Conservation (phyloP, 2,329 filamentous ascomycete species). For the Fusarium paranaense region DNA sequence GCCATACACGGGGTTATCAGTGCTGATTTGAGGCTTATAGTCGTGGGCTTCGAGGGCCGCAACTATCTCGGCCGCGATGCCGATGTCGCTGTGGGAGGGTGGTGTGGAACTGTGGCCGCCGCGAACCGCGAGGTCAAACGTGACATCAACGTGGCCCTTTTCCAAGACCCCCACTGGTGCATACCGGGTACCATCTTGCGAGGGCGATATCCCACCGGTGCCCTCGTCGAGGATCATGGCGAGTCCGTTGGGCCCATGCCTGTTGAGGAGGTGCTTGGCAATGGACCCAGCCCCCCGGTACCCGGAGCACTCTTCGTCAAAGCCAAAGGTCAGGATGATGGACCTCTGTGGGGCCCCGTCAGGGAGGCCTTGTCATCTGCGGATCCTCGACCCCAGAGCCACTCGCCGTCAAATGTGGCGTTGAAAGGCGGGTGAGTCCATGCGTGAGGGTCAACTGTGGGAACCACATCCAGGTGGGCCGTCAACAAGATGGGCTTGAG, state of each 20-base stretch:
- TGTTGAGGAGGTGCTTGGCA: constrained; percentile 59
- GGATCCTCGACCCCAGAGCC: constrained; percentile 57
- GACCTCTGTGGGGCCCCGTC: constrained; percentile 63
- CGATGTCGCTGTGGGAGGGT: constrained; percentile 75
- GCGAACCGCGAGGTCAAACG: constrained; percentile 65
- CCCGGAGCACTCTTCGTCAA: constrained; percentile 74
- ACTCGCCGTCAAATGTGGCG: constrained; percentile 56
- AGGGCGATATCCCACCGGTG: constrained; percentile 65
- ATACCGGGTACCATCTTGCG: constrained; percentile 56
- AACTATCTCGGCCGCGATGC: constrained; percentile 74
- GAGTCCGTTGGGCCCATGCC: constrained; percentile 67
- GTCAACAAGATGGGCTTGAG: constrained; percentile 58
- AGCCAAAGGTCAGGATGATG: constrained; percentile 71
- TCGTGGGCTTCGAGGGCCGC: constrained; percentile 68
- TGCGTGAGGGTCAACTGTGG: constrained; percentile 56
- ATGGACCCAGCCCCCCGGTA: constrained; percentile 66
- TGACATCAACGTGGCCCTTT: constrained; percentile 72
- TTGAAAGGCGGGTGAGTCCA: constrained; percentile 59
- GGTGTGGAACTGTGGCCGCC: constrained; percentile 72
- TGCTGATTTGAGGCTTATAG: constrained; percentile 59
- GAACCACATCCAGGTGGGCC: constrained; percentile 59
- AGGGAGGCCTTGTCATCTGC: constrained; percentile 58
- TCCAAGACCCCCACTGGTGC: constrained; percentile 71
- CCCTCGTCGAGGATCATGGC: constrained; percentile 74
- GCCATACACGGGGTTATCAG: constrained; percentile 65